A percentile compares a stretch with the other conserved stretches of the same genome.
Conservation (phyloP, 1,284 basidiomycete species). For the Stygiomarasmius scandens region DNA sequence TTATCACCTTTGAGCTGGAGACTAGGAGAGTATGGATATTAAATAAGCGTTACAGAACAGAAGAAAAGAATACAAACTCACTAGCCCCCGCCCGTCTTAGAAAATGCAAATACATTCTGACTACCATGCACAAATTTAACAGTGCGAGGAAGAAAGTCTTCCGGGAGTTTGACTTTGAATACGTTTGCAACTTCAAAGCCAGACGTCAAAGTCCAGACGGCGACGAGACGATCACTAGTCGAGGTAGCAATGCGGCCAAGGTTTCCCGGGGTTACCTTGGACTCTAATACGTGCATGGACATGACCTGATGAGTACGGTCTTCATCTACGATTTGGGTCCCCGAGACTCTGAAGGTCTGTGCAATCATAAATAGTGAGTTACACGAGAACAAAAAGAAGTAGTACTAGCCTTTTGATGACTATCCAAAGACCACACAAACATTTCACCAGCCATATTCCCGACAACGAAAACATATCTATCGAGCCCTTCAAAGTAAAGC, state of each 20-base stretch:
- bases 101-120: not conserved
- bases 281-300: not conserved
- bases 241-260: not conserved
- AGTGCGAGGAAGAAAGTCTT: not conserved
- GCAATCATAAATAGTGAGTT: not conserved
- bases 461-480: not conserved
- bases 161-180: not conserved
- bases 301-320: not conserved
- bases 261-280: not conserved
- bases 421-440: not conserved
- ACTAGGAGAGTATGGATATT: not conserved
- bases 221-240: not conserved
- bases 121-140: not conserved
- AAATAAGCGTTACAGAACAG: no score
- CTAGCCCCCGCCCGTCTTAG: not conserved
- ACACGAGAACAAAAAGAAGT: not conserved
- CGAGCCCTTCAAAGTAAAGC: not conserved
- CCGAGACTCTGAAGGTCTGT: not conserved
- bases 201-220: not conserved
- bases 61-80: not conserved
- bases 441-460: not conserved
- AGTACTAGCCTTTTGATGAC: not conserved
- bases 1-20: not conserved
- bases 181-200: not conserved
- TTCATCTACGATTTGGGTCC: not conserved